phyloP scores from a whole-genome alignment of 352 stramenopile genomes.

The Pythium rishiriense region DNA sequence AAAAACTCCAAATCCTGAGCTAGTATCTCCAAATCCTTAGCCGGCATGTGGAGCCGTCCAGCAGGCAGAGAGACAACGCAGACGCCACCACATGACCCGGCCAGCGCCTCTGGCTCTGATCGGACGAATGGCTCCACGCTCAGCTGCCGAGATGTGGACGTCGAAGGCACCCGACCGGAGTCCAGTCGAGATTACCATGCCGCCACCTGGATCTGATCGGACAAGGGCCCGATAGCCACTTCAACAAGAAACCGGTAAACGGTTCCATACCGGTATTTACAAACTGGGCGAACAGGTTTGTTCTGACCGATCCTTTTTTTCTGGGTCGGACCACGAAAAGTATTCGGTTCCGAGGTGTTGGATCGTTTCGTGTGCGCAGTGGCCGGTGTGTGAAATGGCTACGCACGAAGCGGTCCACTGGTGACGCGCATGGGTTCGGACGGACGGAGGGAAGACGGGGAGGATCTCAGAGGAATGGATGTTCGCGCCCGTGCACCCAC shows the following conservation, averaged over 20 bases:
- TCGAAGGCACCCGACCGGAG: not conserved
- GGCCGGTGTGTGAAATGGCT: conserved; percentile 15
- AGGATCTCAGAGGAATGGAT: not conserved
- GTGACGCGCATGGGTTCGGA: conserved; percentile 6
- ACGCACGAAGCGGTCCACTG: not conserved
- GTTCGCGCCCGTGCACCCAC: not conserved
- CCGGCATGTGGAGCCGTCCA: not conserved
- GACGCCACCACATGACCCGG: not conserved
- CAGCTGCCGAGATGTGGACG: not conserved
- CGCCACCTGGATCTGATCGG: not conserved
- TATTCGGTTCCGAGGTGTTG: conserved; percentile 2
- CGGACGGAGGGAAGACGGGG: not conserved
- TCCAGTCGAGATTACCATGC: not conserved
- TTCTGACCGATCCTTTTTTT: not conserved
- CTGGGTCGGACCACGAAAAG: conserved; percentile 3
- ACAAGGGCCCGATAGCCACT: not conserved
- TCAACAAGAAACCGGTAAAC: conserved; percentile 4
- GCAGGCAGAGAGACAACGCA: not conserved
- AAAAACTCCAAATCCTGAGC: too few species aligned
- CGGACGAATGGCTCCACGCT: too few species aligned
- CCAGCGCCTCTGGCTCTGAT: not conserved
- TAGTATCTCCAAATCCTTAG: not conserved
- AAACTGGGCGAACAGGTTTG: not conserved
- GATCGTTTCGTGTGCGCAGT: not conserved
- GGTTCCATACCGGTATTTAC: conserved; percentile 2